Base-by-base conservation (phyloP, 805 yeast species). In the Millerozyma miso region DNA sequence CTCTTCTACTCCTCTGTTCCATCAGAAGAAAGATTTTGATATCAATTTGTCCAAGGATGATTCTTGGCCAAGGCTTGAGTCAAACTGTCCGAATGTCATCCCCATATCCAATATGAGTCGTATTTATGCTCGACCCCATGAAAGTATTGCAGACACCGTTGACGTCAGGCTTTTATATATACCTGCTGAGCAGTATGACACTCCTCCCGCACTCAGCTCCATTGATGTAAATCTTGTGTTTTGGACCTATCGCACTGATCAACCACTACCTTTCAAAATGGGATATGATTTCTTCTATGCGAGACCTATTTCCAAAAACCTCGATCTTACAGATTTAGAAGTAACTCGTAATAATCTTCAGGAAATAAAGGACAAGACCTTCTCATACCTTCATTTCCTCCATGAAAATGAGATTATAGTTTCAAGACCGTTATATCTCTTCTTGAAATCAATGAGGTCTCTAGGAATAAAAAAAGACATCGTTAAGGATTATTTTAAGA, bases 261-360 rank as follows among this genome's bases (percentile, higher is more conserved):
- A 61, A 42, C 74, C 75, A 3, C 49, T 71, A 23, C 74, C 74
- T 4, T 51, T 65, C 37, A 57, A 60, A 19, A 46, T 71, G 16
- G 68, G 63, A 8, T 69, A 67, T 42, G 76, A 71, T 43, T 70
- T 71, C 48, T 67, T 69, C 49, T 69, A 71, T 44, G 53, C 63
- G 18, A 55, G 55, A 34, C 39, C 42, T 8, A 54, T 55, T 15
- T 51, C 49, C 15, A 52, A 46, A 1, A 55, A 51, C 13, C 46
- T 50, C 4, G 41, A 45, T 4, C 50, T 47, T 13, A 63, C 63
- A 37, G 65, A 62, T 26, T 63, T 56, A 4, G 59, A 58, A 35
- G 54, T 52, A 31, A 67, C 72, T 1, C 60, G 63, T 38, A 51
- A 54, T 16, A 71, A 70, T 46, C 50, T 70, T 31, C 70, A 63